Conservation (phyloP, 805 yeast genomes). For the Sugiyamaella chiloensis region DNA sequence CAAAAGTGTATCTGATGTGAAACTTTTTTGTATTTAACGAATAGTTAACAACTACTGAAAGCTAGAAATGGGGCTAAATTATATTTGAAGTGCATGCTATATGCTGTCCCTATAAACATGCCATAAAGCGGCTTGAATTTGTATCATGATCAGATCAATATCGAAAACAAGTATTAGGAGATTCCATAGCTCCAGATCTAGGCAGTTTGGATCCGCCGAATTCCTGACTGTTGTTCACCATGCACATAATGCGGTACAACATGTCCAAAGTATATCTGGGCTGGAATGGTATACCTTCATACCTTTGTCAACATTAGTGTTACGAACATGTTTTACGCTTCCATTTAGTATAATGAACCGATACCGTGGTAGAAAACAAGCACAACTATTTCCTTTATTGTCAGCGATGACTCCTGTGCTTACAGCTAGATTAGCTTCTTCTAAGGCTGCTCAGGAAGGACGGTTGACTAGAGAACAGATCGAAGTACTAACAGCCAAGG, state of each 20-base stretch:
- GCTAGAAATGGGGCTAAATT: no score
- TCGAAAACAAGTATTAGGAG: not conserved
- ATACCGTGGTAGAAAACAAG: constrained; percentile 64
- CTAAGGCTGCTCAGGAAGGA: constrained; percentile 29
- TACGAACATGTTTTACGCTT: constrained; percentile 65
- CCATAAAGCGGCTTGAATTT: no score
- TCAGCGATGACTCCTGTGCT: constrained; percentile 74
- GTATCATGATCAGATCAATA: no score
- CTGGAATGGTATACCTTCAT: constrained; percentile 83
- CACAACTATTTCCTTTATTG: constrained; percentile 64
- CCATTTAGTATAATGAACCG: constrained; percentile 79
- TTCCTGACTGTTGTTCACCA: constrained; percentile 19
- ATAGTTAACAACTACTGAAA: no score
- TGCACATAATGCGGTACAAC: constrained; percentile 24
- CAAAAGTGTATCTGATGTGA: no score
- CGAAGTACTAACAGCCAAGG: constrained; percentile 67
- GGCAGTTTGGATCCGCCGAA: constrained; percentile 7
- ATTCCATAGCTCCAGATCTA: constrained; percentile 10
- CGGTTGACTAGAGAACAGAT: constrained; percentile 75
- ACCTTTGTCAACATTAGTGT: constrained; percentile 64
- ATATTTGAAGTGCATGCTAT: no score
- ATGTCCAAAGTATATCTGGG: constrained; percentile 36
- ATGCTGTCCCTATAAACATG: no score
- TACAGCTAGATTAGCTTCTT: constrained; percentile 48
- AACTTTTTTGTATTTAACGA: no score